A percentile compares a stretch with the other conserved stretches of the same genome.
These are phyloP conservation scores for Aspergillus pseudoterreus DNA, from an alignment of 2,329 filamentous ascomycete genomes.

Conservation along the genomic window DNA sequence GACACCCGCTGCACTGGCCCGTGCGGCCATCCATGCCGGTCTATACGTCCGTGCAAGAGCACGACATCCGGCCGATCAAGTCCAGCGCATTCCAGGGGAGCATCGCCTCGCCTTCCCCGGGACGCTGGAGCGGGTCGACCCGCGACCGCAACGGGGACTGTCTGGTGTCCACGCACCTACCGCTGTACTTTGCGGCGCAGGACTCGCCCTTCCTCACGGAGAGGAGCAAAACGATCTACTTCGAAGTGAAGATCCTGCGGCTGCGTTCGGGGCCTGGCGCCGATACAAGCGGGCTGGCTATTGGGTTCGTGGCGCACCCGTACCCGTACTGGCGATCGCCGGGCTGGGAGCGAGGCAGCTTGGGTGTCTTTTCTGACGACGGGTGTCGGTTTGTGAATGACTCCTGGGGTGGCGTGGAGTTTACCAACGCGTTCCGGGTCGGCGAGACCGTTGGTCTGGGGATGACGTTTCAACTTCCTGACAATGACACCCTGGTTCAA, in stretches of 20 bases:
- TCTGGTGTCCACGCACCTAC: conserved; percentile 52
- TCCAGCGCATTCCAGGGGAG: conserved; percentile 42
- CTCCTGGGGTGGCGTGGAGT: conserved; percentile 56
- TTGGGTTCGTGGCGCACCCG: conserved; percentile 59
- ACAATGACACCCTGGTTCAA: conserved; percentile 30
- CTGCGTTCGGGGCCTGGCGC: conserved; percentile 37
- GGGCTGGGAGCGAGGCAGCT: conserved; percentile 60
- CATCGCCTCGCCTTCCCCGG: conserved; percentile 32
- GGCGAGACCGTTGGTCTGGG: conserved; percentile 59
- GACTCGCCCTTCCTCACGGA: conserved; percentile 49
- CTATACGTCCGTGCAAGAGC: conserved; percentile 40
- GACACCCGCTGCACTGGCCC: conserved; percentile 51
- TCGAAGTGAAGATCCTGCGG: conserved; percentile 51
- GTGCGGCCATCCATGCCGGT: conserved; percentile 40
- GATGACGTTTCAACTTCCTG: conserved; percentile 49
- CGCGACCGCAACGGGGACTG: conserved; percentile 45
- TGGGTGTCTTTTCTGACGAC: conserved; percentile 62
- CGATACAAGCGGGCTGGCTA: conserved; percentile 52
- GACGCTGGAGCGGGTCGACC: conserved; percentile 46
- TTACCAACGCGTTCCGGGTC: conserved; percentile 49
- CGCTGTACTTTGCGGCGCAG: conserved; percentile 52
- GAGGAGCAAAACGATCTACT: conserved; percentile 55
- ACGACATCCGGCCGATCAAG: conserved; percentile 44
- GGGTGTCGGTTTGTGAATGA: conserved; percentile 62
- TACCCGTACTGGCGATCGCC: conserved; percentile 61